These are phyloP conservation scores for Ramaria rubella DNA, from an alignment of 768 basidiomycete species.

Conservation along the genomic window DNA sequence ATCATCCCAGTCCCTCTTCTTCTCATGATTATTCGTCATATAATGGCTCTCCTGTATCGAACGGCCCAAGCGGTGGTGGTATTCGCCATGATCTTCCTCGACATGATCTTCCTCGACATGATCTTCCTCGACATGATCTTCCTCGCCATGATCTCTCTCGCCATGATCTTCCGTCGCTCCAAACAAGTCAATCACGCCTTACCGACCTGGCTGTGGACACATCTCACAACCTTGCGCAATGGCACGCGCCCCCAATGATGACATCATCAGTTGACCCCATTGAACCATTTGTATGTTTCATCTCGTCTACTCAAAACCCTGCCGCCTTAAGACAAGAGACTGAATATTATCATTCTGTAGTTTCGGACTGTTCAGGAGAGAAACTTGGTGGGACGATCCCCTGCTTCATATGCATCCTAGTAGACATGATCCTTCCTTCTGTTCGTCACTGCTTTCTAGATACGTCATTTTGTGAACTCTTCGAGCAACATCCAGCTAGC, in stretches of 20 bases:
- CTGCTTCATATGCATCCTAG: conserved; percentile 42
- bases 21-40: conserved; percentile 19
- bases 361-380: conserved; percentile 41
- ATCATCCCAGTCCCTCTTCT: conserved; percentile 3
- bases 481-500: not conserved
- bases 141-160: conserved; percentile 41
- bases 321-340: no score
- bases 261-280: conserved; percentile 42
- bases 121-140: conserved; percentile 24
- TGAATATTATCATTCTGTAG: conserved; percentile 15
- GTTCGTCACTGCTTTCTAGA: conserved; percentile 32
- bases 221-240: conserved; percentile 42
- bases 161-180: conserved; percentile 23
- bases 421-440: conserved; percentile 40
- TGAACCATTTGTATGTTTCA: conserved; percentile 56
- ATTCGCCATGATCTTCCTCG: not conserved
- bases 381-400: conserved; percentile 39
- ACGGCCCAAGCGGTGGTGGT: not conserved
- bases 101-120: no score
- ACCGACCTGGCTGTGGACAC: conserved; percentile 46
- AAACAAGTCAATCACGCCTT: conserved; percentile 31
- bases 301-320: not conserved
- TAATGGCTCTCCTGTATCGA: not conserved
- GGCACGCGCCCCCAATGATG: conserved; percentile 42
- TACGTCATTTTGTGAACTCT: conserved; percentile 12